Conservation (phyloP, 2,329 filamentous ascomycete species). For the Aureobasidium sp. region DNA sequence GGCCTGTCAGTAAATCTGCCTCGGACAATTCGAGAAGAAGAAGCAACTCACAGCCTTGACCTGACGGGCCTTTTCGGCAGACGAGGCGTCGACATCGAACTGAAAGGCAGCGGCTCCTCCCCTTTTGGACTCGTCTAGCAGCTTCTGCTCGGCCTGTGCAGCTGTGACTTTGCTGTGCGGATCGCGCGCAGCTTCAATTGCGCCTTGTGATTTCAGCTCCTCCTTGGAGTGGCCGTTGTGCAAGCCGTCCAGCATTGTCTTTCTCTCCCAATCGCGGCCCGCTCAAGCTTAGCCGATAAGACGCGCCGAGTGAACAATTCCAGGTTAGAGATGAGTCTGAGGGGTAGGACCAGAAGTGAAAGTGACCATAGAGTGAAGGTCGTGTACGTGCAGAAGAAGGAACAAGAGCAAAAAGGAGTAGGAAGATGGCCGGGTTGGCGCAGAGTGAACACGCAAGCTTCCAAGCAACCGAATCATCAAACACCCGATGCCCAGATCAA, state of each 20-base stretch:
- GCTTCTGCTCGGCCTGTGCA: slow-evolving; percentile 60
- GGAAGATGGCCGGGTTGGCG: too few relatives aligned
- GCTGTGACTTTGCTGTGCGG: slow-evolving; percentile 58
- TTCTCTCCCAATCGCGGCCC: too few relatives aligned
- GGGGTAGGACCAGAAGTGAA: background rate
- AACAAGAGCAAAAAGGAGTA: background rate
- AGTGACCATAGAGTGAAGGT: background rate
- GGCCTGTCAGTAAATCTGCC: background rate
- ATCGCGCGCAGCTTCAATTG: slow-evolving; percentile 66
- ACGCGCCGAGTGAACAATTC: too few relatives aligned
- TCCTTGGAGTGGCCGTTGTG: slow-evolving; percentile 22
- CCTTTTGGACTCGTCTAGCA: slow-evolving; percentile 68
- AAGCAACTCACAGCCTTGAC: slow-evolving; percentile 59
- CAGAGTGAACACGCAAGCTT: background rate
- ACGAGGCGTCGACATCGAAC: slow-evolving; percentile 77
- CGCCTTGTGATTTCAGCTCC: slow-evolving; percentile 76
- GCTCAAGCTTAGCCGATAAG: background rate
- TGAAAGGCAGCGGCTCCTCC: slow-evolving; percentile 72
- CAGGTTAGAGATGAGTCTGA: background rate
- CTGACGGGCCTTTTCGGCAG: slow-evolving; percentile 76
- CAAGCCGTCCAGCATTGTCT: slow-evolving; percentile 16
- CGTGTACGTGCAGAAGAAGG: background rate
- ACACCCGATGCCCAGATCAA: too few relatives aligned
- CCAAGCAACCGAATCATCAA: background rate
- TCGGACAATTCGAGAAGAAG: too few relatives aligned